Conservation (phyloP, 345 rosid species). For the Raphanus raphanistrum region DNA sequence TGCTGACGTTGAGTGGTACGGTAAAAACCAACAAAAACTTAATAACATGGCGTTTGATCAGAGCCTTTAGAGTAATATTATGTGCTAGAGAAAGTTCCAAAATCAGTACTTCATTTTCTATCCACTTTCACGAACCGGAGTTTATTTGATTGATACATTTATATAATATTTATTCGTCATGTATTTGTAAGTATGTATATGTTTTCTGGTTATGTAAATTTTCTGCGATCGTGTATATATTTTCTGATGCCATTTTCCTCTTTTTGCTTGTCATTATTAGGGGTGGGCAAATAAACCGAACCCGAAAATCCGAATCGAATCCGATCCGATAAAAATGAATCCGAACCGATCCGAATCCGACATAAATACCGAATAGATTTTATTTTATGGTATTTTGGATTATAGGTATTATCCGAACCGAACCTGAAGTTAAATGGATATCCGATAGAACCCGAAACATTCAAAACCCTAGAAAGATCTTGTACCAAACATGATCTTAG, state of each 20-base stretch:
- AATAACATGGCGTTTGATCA: constrained; percentile 27
- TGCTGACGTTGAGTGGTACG: constrained; percentile 25
- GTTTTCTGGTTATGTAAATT: constrained; percentile 23
- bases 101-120: neutral
- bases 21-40: constrained; percentile 32
- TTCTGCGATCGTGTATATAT: constrained; percentile 7
- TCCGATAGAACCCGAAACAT: too few relatives aligned
- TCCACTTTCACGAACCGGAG: constrained; percentile 19
- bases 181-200: constrained; percentile 13
- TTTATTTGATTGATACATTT: constrained; percentile 23
- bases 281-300: too few relatives aligned
- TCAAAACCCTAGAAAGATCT: too few relatives aligned
- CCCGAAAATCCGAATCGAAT: too few relatives aligned
- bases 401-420: too few relatives aligned
- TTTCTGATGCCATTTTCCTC: neutral
- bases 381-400: too few relatives aligned
- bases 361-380: too few relatives aligned
- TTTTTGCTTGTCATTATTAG: neutral
- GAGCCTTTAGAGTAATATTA: neutral
- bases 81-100: constrained; percentile 13
- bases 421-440: too few relatives aligned
- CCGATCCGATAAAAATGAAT: too few relatives aligned
- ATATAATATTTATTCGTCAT: neutral
- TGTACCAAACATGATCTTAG: too few relatives aligned
- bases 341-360: too few relatives aligned